These are phyloP conservation scores for Serendipita sp. DNA, from an alignment of 768 basidiomycete species.

Conservation along the genomic window DNA sequence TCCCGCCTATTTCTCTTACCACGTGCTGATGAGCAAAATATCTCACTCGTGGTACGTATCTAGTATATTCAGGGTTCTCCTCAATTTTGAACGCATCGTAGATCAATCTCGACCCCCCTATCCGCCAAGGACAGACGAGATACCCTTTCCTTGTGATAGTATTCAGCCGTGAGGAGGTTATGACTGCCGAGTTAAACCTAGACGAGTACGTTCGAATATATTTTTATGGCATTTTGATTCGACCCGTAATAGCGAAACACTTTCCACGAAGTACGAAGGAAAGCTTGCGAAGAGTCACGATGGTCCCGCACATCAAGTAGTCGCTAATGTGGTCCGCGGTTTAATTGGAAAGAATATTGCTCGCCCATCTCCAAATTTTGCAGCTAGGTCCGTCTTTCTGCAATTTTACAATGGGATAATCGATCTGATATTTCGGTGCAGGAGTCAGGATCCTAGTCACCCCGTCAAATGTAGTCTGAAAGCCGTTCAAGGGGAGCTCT, in stretches of 20 bases:
- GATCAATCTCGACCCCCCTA: constrained; percentile 85
- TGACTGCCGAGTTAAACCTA: constrained; percentile 88
- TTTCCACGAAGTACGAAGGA: constrained; percentile 48
- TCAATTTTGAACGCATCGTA: constrained; percentile 19
- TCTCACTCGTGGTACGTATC: constrained; percentile 73
- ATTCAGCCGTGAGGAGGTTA: constrained; percentile 92
- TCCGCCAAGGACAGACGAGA: constrained; percentile 93
- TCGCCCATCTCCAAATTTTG: constrained; percentile 23
- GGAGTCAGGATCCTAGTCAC: constrained; percentile 63
- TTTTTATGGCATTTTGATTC: background rate
- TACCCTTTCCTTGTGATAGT: constrained; percentile 99
- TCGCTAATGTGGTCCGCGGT: constrained; percentile 84
- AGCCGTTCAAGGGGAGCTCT: constrained; percentile 90
- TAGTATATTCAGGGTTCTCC: background rate
- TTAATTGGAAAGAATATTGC: constrained; percentile 84
- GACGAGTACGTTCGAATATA: constrained; percentile 47
- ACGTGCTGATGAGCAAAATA: constrained; percentile 83
- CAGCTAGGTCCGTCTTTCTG: constrained; percentile 4
- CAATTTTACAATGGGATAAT: background rate
- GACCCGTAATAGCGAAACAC: constrained; percentile 42
- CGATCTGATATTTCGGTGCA: background rate
- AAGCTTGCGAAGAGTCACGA: constrained; percentile 88
- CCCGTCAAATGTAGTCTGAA: constrained; percentile 96
- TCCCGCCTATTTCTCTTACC: constrained; percentile 83
- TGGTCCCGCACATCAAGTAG: constrained; percentile 87